Conservation (phyloP, 2,329 filamentous ascomycete genomes). For the Phaeosphaeria sp. region DNA sequence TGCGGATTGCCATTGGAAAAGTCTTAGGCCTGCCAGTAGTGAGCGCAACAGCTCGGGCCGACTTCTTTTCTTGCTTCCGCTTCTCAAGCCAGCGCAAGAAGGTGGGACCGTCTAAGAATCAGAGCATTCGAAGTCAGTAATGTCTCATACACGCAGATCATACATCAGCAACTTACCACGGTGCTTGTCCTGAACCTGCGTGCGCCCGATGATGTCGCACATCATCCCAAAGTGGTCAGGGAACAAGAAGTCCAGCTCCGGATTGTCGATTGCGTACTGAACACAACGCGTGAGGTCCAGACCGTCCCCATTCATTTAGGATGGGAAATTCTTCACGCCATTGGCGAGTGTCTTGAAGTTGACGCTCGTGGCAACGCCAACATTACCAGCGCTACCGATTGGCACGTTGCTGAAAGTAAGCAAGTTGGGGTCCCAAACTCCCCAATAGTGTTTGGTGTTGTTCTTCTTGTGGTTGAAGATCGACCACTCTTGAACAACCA, state of each 20-base stretch:
- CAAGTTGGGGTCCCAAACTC: not conserved
- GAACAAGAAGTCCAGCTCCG: not conserved
- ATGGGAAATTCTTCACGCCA: constrained; percentile 5
- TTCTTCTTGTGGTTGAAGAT: not conserved
- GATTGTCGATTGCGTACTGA: constrained; percentile 3
- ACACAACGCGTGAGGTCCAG: constrained; percentile 14
- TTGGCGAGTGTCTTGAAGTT: constrained; percentile 5
- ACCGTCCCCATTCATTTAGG: constrained; percentile 1
- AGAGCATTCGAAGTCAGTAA: no score
- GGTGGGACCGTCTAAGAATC: not conserved
- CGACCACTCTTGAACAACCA: not conserved
- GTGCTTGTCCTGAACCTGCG: not conserved
- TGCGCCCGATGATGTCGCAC: not conserved
- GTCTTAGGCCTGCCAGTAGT: not conserved
- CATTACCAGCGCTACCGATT: not conserved
- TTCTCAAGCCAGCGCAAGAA: constrained; percentile 2
- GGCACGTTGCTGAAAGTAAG: not conserved
- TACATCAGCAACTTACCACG: no score
- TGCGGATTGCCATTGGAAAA: not conserved
- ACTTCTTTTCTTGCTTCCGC: not conserved
- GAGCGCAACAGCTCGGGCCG: not conserved
- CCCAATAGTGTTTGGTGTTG: not conserved
- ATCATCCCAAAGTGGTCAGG: not conserved
- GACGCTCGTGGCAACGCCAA: not conserved
- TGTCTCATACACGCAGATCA: no score